Evolutionary conservation across 805 yeast genomes (phyloP), one percentile per base, ranked within the genome.

Genomic region (Ogataea nonfermentans): DNA sequence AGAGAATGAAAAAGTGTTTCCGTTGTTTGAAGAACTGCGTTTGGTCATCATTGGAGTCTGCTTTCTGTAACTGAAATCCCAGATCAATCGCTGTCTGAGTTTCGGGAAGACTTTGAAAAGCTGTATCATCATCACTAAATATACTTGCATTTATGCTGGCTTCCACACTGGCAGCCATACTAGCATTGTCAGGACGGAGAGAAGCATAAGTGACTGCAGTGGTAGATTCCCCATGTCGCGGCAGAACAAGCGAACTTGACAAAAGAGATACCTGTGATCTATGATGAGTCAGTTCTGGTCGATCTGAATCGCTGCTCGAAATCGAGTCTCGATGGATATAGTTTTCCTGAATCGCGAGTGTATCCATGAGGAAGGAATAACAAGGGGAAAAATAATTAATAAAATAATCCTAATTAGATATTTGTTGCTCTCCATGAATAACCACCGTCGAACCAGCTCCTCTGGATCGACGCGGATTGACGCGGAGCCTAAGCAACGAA

Each of bases 1-100:
- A 84, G 8, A 89, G 66, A 3, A 89, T 76, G 50, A 86, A 83
- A 54, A 83, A 85, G 44, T 88, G 95, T 57, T 87, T 88, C 31
- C 62, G 62, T 19, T 60, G 57, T 3, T 47, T 31, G 26, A 67
- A 59, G 44, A 71, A 71, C 20, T 37, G 24, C 4, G 59, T 59
- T 27, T 56, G 46, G 31, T 56, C 56, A 9, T 47, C 34, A 16
- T 48, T 48, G 29, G 49, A 50, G 38, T 63, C 70, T 9, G 63
- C 55, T 15, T 32, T 42, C 27, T 56, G 58, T 5, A 51, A 24
- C 5, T 40, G 16, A 37, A 52, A 51, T 24, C 53, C 51, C 31
- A 47, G 44, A 47, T 48, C 55, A 35, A 48, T 41, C 16, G 49
- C 56, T 15, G 24, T 33, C 35, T 32, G 44, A 3, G 32, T 40